Conservation (phyloP, 257 asterid genomes). For the Solanum sejunctum region DNA sequence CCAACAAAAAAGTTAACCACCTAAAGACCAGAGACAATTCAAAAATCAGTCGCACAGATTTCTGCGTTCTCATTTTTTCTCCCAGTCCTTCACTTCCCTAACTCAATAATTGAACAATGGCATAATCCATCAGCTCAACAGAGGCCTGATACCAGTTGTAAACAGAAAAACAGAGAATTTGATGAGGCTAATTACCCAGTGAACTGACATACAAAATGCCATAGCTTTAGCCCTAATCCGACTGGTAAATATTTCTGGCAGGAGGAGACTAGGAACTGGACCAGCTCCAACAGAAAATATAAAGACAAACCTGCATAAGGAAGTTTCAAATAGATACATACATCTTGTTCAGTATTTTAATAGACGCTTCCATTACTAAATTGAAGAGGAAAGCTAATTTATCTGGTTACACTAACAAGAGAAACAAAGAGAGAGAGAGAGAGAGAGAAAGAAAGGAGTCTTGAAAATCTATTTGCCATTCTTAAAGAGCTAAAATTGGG, state of each 20-base stretch:
- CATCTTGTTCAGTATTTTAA: background rate
- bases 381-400: background rate
- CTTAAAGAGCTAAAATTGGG: background rate
- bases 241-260: slow-evolving; percentile 70
- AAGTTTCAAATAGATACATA: background rate
- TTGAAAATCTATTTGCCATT: background rate
- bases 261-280: slow-evolving; percentile 81
- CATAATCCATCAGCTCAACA: background rate
- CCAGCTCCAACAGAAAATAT: slow-evolving; percentile 92
- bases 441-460: background rate
- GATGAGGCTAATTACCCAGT: slow-evolving; percentile 53
- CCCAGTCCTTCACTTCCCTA: background rate
- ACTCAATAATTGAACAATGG: background rate
- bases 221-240: slow-evolving; percentile 84
- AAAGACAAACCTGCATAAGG: slow-evolving; percentile 58
- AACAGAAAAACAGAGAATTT: background rate
- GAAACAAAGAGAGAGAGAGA: background rate
- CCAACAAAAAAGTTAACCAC: slow-evolving; percentile 77
- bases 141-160: background rate
- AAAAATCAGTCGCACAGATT: background rate
- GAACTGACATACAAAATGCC: slow-evolving; percentile 91
- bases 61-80: background rate
- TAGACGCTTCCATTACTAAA: background rate
- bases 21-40: slow-evolving; percentile 14
- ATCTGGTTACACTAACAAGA: background rate